A percentile compares a stretch with the other conserved stretches of the same genome.
phyloP scores from a whole-genome alignment of 805 yeast species.

The Hyphopichia homilentoma region DNA sequence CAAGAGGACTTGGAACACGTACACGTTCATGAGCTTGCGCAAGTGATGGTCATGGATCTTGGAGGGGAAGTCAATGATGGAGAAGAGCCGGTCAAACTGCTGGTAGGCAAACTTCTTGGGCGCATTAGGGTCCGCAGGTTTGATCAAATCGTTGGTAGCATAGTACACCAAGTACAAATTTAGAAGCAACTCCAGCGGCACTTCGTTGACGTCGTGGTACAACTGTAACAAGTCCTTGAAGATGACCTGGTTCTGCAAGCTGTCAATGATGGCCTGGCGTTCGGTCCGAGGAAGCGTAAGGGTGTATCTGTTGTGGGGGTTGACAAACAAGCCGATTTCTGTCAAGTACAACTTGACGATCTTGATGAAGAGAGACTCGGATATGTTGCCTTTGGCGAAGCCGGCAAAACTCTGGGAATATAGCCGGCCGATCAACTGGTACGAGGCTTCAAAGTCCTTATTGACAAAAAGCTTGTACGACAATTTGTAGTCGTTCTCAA shows the following conservation, averaged over 20 bases:
- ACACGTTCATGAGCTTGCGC: constrained; percentile 26
- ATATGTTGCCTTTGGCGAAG: constrained; percentile 18
- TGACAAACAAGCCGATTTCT: constrained; percentile 24
- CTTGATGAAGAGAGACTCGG: constrained; percentile 28
- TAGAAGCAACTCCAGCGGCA: constrained; percentile 32
- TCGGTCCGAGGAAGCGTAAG: constrained; percentile 4
- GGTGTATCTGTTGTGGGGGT: constrained; percentile 1
- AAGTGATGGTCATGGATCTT: constrained; percentile 11
- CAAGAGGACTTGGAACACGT: constrained; percentile 33
- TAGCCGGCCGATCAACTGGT: constrained; percentile 18
- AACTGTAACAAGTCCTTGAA: constrained; percentile 12
- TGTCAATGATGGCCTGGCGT: constrained; percentile 9
- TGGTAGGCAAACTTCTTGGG: constrained; percentile 3
- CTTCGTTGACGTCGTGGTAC: constrained; percentile 15
- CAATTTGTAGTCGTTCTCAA: constrained; percentile 23
- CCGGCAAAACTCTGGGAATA: constrained; percentile 18
- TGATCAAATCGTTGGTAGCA: constrained; percentile 20
- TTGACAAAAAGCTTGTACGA: constrained; percentile 38
- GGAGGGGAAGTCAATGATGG: constrained; percentile 5
- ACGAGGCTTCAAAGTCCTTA: constrained; percentile 33
- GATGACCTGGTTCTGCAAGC: constrained; percentile 14
- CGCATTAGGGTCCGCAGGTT: constrained; percentile 8
- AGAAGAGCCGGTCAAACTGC: constrained; percentile 11
- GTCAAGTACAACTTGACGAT: constrained; percentile 33
- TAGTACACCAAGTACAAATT: constrained; percentile 25